Evolutionary conservation across 2,329 filamentous ascomycete species (phyloP).

Genomic region (Claviceps digitariae): DNA sequence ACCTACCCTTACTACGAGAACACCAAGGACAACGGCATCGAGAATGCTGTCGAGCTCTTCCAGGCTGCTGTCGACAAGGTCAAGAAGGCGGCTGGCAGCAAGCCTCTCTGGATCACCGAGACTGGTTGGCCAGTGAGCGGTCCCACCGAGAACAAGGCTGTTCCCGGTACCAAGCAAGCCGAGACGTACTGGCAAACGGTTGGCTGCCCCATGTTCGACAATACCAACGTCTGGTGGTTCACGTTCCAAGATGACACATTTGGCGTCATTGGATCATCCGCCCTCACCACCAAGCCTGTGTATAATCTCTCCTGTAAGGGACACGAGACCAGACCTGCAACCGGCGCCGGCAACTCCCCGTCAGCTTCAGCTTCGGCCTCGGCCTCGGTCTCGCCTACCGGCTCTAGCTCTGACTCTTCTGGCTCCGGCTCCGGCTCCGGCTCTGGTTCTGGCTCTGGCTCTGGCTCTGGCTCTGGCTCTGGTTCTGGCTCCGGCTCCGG

Average conservation of each 20-base stretch:
- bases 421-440: too few species aligned
- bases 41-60: slow-evolving; percentile 52
- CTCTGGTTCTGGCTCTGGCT: too few species aligned
- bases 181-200: slow-evolving; percentile 70
- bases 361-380: too few species aligned
- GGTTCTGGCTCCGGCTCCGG: too few species aligned
- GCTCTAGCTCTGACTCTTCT: too few species aligned
- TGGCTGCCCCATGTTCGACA: slow-evolving; percentile 56
- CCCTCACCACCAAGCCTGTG: slow-evolving; percentile 39
- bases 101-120: slow-evolving; percentile 76
- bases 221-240: slow-evolving; percentile 62
- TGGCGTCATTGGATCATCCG: slow-evolving; percentile 47
- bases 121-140: slow-evolving; percentile 77
- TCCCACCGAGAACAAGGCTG: slow-evolving; percentile 43
- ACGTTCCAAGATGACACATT: slow-evolving; percentile 62
- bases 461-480: too few species aligned
- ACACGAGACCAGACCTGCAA: too few species aligned
- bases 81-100: slow-evolving; percentile 43
- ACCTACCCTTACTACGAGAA: slow-evolving; percentile 76
- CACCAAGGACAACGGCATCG: slow-evolving; percentile 52
- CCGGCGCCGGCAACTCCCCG: too few species aligned
- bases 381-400: too few species aligned
- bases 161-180: slow-evolving; percentile 54
- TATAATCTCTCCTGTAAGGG: slow-evolving; percentile 49
- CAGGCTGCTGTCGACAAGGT: slow-evolving; percentile 50